phyloP scores from a whole-genome alignment of 441 rosid species.

The Dalechampia spathulata region DNA sequence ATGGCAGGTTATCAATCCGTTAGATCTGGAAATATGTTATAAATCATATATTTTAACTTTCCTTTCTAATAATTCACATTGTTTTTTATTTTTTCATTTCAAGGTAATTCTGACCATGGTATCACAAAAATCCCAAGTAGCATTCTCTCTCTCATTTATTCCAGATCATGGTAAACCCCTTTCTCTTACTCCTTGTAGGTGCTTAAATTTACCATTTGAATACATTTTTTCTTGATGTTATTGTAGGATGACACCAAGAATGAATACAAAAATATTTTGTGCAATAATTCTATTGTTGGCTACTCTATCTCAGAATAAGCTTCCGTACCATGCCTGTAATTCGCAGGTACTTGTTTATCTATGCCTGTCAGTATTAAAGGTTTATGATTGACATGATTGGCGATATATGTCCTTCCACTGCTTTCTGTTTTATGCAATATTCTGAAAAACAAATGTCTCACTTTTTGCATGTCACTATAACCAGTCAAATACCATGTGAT shows the following conservation, averaged over 20 bases:
- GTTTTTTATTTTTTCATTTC: constrained; percentile 9
- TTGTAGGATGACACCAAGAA: constrained; percentile 55
- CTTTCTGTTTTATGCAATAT: background rate
- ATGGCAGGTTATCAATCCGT: background rate
- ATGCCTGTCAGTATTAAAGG: background rate
- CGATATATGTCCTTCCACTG: background rate
- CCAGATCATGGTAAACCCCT: constrained; percentile 53
- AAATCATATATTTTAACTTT: background rate
- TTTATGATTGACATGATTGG: background rate
- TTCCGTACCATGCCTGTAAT: constrained; percentile 52
- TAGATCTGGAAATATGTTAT: background rate
- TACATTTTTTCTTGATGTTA: constrained; percentile 7
- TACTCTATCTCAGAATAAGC: constrained; percentile 62
- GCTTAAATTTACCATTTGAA: background rate
- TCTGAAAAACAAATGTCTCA: background rate
- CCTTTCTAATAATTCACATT: background rate
- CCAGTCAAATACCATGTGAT: background rate
- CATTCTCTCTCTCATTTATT: constrained; percentile 40
- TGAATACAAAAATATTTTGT: constrained; percentile 41
- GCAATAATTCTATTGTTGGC: constrained; percentile 52
- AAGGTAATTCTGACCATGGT: constrained; percentile 54
- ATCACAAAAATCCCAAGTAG: constrained; percentile 38
- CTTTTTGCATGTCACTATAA: background rate
- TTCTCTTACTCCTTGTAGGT: background rate
- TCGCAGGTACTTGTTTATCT: constrained; percentile 57